These are phyloP conservation scores for Ganoderma sinense DNA, from an alignment of 1,284 basidiomycete genomes.

Conservation along the genomic window DNA sequence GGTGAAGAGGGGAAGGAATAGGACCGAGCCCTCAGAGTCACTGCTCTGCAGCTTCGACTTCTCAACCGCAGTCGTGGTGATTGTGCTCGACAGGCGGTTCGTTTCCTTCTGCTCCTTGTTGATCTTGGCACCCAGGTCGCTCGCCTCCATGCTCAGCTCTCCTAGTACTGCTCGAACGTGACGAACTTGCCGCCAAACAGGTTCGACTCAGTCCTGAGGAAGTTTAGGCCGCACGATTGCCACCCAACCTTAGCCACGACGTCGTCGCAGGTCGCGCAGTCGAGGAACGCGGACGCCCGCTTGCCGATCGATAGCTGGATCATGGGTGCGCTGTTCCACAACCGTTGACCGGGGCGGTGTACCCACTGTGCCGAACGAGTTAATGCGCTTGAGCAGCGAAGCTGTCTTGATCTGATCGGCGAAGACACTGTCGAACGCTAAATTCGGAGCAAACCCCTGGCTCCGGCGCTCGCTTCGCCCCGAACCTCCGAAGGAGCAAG, in stretches of 20 bases:
- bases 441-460: no score
- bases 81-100: constrained; percentile 79
- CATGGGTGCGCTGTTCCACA: constrained; percentile 84
- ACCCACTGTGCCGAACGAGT: constrained; percentile 74
- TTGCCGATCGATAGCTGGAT: constrained; percentile 89
- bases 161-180: constrained; percentile 91
- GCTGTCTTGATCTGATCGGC: constrained; percentile 93
- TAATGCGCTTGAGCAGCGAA: constrained; percentile 86
- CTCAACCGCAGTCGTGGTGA: constrained; percentile 78
- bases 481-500: no score
- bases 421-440: constrained; percentile 88
- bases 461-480: no score
- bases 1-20: constrained; percentile 7
- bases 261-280: constrained; percentile 91
- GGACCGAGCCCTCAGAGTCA: constrained; percentile 51
- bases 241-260: constrained; percentile 91
- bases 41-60: constrained; percentile 78
- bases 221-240: constrained; percentile 83
- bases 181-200: constrained; percentile 93
- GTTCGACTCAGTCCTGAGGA: constrained; percentile 90
- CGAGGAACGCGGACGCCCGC: constrained; percentile 90
- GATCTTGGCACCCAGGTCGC: constrained; percentile 82
- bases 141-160: constrained; percentile 85
- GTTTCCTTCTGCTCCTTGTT: constrained; percentile 90
- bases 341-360: constrained; percentile 78